Evolutionary conservation across 176 grass and related monocot genomes (phyloP).

Genomic region (Cenchrus americanus): DNA sequence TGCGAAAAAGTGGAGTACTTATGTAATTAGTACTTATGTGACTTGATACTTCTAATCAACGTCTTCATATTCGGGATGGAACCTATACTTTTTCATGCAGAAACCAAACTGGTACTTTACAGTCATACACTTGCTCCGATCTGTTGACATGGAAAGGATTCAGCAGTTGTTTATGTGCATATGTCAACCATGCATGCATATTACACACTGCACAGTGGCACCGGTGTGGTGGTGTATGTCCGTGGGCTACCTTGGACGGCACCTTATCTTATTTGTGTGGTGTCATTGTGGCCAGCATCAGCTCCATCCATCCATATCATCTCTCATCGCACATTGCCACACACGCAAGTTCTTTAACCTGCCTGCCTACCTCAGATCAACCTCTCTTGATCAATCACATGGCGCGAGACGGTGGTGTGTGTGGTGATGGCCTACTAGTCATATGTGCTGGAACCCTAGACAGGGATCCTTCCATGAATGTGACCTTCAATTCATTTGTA

Average conservation of each 20-base stretch:
- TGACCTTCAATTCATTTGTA: constrained; percentile 17
- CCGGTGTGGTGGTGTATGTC: not conserved
- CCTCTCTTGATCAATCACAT: constrained; percentile 6
- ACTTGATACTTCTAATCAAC: no score
- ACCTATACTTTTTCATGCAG: no score
- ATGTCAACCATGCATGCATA: not conserved
- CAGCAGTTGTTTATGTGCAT: not conserved
- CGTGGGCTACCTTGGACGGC: not conserved
- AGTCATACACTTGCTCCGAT: not conserved
- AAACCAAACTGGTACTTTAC: no score
- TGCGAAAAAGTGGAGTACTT: no score
- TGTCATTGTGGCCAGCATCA: not conserved
- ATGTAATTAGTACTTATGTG: no score
- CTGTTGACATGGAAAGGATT: not conserved
- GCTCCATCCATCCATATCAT: not conserved
- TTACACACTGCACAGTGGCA: no score
- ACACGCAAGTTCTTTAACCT: not conserved
- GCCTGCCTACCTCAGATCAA: not conserved
- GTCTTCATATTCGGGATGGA: no score
- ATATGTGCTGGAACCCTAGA: not conserved
- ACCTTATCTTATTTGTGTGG: constrained; percentile 22
- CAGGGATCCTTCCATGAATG: constrained; percentile 36
- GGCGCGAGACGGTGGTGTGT: not conserved
- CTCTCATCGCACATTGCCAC: not conserved
- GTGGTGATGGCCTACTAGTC: not conserved